phyloP scores from a whole-genome alignment of 805 yeast species.

The Pichia thaimueangensis region DNA sequence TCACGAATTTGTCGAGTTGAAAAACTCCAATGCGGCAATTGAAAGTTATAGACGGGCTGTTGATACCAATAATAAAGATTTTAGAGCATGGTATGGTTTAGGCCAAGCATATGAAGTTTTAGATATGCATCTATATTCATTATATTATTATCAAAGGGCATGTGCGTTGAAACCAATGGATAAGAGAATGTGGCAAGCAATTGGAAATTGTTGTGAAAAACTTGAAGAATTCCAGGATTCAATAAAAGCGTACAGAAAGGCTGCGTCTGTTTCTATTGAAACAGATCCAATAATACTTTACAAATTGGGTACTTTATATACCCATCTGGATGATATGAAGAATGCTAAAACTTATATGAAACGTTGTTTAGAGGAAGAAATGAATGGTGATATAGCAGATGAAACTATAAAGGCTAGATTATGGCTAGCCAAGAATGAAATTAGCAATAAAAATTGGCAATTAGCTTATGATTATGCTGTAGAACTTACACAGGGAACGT shows the following conservation, averaged over 20 bases:
- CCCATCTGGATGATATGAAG: constrained; percentile 44
- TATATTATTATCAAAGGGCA: constrained; percentile 88
- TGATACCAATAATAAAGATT: constrained; percentile 82
- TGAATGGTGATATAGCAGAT: constrained; percentile 59
- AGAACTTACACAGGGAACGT: constrained; percentile 65
- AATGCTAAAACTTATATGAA: constrained; percentile 60
- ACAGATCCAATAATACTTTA: constrained; percentile 51
- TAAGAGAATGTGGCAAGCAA: constrained; percentile 93
- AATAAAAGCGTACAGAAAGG: constrained; percentile 74
- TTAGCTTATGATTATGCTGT: constrained; percentile 69
- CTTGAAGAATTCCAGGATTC: constrained; percentile 66
- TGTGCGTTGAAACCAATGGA: constrained; percentile 84
- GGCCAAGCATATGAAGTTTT: constrained; percentile 97
- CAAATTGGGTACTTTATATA: constrained; percentile 64
- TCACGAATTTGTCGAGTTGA: constrained; percentile 93
- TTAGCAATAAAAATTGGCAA: constrained; percentile 49
- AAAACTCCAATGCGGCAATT: constrained; percentile 95
- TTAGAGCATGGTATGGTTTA: constrained; percentile 95
- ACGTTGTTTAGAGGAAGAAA: constrained; percentile 58
- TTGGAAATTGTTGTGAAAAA: constrained; percentile 84
- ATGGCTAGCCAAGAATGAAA: constrained; percentile 76
- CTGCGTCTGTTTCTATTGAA: constrained; percentile 47
- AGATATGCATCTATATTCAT: constrained; percentile 89
- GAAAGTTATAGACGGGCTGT: constrained; percentile 92
- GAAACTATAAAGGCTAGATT: constrained; percentile 74